A percentile compares a stretch with the other conserved stretches of the same genome.
These are phyloP conservation scores for Chrysophaeum taylorii DNA, from an alignment of 352 stramenopile species.

Conservation along the genomic window DNA sequence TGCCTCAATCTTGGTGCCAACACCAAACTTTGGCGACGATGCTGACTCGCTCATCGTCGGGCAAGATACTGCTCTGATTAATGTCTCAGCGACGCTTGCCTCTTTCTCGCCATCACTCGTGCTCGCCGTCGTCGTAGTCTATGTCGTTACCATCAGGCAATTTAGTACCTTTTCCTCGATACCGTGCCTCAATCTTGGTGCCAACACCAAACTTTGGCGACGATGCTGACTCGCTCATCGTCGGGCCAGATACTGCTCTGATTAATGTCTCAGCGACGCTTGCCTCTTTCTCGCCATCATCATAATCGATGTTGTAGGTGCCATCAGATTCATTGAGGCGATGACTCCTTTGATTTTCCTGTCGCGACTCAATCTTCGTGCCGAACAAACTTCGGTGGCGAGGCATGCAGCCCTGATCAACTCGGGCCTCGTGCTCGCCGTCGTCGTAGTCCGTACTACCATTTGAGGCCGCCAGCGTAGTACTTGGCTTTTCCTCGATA, in stretches of 20 bases:
- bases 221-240: slow-evolving; percentile 22
- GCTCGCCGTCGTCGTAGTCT: too few relatives aligned
- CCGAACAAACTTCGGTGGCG: not conserved
- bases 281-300: slow-evolving; percentile 40
- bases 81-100: slow-evolving; percentile 18
- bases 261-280: slow-evolving; percentile 16
- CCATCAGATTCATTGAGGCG: slow-evolving; percentile 33
- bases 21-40: too few relatives aligned
- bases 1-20: slow-evolving; percentile 25
- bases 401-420: slow-evolving; percentile 30
- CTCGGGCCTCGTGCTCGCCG: too few relatives aligned
- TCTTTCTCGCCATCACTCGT: slow-evolving; percentile 42
- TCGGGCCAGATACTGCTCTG: slow-evolving; percentile 16
- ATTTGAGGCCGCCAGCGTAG: slow-evolving; percentile 43
- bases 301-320: slow-evolving; percentile 41
- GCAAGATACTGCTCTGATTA: not conserved
- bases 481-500: slow-evolving; percentile 30
- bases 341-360: slow-evolving; percentile 31
- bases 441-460: too few relatives aligned
- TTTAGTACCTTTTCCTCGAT: slow-evolving; percentile 28
- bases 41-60: slow-evolving; percentile 26
- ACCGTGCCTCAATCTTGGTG: slow-evolving; percentile 26
- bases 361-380: slow-evolving; percentile 27
- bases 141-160: too few relatives aligned
- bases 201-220: slow-evolving; percentile 20